Evolutionary conservation across 1,139 yeast genomes (phyloP), one percentile per base, ranked within the genome.

Genomic region (Magnusiomyces fungicola): DNA sequence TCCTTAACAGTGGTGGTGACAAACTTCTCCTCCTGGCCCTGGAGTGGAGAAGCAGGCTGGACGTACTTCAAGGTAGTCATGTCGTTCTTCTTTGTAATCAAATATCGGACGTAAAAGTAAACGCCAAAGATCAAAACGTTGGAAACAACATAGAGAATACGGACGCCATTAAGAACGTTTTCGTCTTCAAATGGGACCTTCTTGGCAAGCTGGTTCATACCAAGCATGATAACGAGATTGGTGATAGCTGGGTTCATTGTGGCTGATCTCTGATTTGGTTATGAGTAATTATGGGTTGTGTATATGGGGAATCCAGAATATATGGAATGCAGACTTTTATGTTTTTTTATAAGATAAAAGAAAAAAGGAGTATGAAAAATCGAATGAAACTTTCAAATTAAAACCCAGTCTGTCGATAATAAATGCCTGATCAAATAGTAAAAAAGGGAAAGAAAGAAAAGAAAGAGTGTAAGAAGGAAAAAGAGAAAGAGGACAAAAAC

Each of bases 181-280:
- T 95, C 92, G 70, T 92, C 80, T 68, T 90, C 97, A 72, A 90
- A 82, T 69, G 92, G 95, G 57, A 92, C 76, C 67, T 79, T 80
- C 71, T 89, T 88, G 58, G 97, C 80, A 56, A 89, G 84, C 72
- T 92, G 97, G 97, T 90, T 92, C 89, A 89, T 86, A 75, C 83
- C 83, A 67, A 92, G 84, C 96, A 90, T 90, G 79, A 92, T 72
- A 61, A 76, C 87, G 63, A 92, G 73, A 73, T 92, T 90, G 59
- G 89, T 72, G 58, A 89, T 74, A 60, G 95, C 95, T 47, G 98
- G 94, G 66, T 87, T 87, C 32, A 39, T 24, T 42, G 29, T 23
- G 36, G 34, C 14, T 42, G 18, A 18, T 42, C 29, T 29, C 9
- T 42, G 29, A 34, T n/a, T n/a, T n/a, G n/a, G n/a, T n/a, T n/a